Conservation (phyloP, 495 filamentous ascomycete species). For the Pyronema omphalodes region DNA sequence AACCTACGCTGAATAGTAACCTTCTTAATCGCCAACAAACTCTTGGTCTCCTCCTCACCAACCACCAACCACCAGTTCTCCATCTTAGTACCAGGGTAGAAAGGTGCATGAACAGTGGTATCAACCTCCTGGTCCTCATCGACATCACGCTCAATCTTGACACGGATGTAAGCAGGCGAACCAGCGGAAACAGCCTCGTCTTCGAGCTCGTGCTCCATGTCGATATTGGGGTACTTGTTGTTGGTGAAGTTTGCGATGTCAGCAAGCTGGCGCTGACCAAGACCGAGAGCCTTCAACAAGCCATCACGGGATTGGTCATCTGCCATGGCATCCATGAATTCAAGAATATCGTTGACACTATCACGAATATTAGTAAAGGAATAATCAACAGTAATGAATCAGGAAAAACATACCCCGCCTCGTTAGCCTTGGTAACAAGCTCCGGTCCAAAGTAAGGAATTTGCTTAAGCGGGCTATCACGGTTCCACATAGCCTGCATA, state of each 20-base stretch:
- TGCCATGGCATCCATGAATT: slow-evolving; percentile 98
- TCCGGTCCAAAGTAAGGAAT: slow-evolving; percentile 86
- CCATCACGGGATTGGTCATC: slow-evolving; percentile 56
- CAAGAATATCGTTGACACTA: slow-evolving; percentile 77
- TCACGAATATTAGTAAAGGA: slow-evolving; percentile 26
- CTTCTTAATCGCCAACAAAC: slow-evolving; percentile 81
- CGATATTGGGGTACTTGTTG: slow-evolving; percentile 82
- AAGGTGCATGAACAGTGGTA: slow-evolving; percentile 80
- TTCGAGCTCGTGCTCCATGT: slow-evolving; percentile 70
- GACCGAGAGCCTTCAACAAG: slow-evolving; percentile 55
- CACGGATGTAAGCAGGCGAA: slow-evolving; percentile 62
- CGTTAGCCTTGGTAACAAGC: slow-evolving; percentile 64
- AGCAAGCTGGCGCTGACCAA: slow-evolving; percentile 63
- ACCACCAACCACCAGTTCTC: slow-evolving; percentile 97
- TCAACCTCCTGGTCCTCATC: slow-evolving; percentile 44
- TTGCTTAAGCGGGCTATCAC: slow-evolving; percentile 89
- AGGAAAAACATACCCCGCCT: slow-evolving; percentile 45
- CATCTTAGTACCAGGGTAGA: slow-evolving; percentile 82
- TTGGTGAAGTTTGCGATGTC: slow-evolving; percentile 96
- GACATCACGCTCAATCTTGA: slow-evolving; percentile 72
- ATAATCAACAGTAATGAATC: background rate
- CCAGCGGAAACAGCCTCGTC: slow-evolving; percentile 61
- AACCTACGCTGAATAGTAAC: slow-evolving; percentile 67
- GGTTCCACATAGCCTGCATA: slow-evolving; percentile 97
- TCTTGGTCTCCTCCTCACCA: slow-evolving; percentile 69